A percentile compares a stretch with the other conserved stretches of the same genome.
Conservation (phyloP, 2,329 filamentous ascomycete genomes). For the Arthroderma uncinatum region DNA sequence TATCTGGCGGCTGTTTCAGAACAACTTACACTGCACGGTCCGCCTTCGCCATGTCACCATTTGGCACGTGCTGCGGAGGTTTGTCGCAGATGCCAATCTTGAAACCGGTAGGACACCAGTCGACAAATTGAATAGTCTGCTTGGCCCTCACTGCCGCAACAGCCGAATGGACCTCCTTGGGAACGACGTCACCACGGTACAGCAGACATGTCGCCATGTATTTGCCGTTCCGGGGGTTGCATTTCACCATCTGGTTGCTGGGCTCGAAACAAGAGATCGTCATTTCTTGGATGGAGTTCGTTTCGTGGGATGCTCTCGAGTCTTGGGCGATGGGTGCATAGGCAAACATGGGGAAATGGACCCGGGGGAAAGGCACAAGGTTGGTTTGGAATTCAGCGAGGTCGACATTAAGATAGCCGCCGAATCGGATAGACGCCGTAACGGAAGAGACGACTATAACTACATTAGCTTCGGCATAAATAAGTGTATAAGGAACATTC, state of each 20-base stretch:
- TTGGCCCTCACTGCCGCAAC: constrained; percentile 54
- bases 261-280: constrained; percentile 43
- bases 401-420: constrained; percentile 57
- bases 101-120: constrained; percentile 60
- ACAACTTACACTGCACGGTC: constrained; percentile 39
- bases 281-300: constrained; percentile 97
- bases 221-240: constrained; percentile 54
- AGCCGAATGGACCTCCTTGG: constrained; percentile 49
- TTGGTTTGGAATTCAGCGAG: constrained; percentile 61
- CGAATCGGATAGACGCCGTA: constrained; percentile 53
- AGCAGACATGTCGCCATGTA: constrained; percentile 58
- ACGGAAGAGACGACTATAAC: constrained; percentile 54
- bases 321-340: constrained; percentile 54
- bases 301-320: constrained; percentile 70
- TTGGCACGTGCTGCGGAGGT: constrained; percentile 44
- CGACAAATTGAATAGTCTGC: constrained; percentile 53
- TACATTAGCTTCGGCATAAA: constrained; percentile 26
- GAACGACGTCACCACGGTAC: constrained; percentile 56
- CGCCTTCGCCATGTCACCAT: constrained; percentile 43
- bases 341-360: constrained; percentile 56
- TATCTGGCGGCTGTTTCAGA: not conserved
- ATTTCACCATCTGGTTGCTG: constrained; percentile 60
- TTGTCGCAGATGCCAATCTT: constrained; percentile 60
- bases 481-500: constrained; percentile 10
- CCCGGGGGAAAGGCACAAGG: constrained; percentile 55